Evolutionary conservation across 805 yeast genomes (phyloP), one percentile per base, ranked within the genome.

Genomic region (Barnettozyma vustinii): DNA sequence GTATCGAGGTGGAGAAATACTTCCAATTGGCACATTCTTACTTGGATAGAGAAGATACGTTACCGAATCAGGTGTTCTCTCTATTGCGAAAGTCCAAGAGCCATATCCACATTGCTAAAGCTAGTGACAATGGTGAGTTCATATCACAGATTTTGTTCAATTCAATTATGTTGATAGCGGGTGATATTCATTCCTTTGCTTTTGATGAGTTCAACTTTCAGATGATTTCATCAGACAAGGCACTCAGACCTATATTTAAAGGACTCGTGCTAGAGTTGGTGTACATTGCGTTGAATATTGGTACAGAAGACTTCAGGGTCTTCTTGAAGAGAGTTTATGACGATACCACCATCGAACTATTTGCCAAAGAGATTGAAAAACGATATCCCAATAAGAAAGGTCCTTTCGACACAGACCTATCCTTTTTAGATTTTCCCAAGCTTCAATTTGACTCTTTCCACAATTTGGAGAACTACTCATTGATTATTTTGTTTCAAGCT

Each of bases 401-500:
- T 20, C 42, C 40, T n/a, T n/a, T 16, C n/a, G 16, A 12, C 13
- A 21, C 42, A 13, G 26, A 15, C 6, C 42, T 42, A 2, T 35
- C n/a, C 2, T 44, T 46, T 30, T 12, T 40, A 8, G 30, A 48
- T 2, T 40, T 12, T 15, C 37, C 54, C 5, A 47, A 25, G 9
- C 23, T 21, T 9, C 47, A 41, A 20, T 48, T 15, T 48, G 50
- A 42, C 12, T 26, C 36, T 9, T 37, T 20, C n/a, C 36, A 46
- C 18, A 40, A 37, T 7, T 13, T 37, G 30, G 50, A 48, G n/a
- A 46, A 46, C 20, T 49, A 52, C 25, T 26, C 51, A 3, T 25
- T 50, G 10, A 12, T 51, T 10, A 25, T 51, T 40, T 4, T 57
- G 15, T 56, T 49, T 41, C 59, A 56, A 25, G 21, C 44, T 9